These are phyloP conservation scores for Gentiana dahurica DNA, from an alignment of 257 asterid genomes.

Conservation along the genomic window DNA sequence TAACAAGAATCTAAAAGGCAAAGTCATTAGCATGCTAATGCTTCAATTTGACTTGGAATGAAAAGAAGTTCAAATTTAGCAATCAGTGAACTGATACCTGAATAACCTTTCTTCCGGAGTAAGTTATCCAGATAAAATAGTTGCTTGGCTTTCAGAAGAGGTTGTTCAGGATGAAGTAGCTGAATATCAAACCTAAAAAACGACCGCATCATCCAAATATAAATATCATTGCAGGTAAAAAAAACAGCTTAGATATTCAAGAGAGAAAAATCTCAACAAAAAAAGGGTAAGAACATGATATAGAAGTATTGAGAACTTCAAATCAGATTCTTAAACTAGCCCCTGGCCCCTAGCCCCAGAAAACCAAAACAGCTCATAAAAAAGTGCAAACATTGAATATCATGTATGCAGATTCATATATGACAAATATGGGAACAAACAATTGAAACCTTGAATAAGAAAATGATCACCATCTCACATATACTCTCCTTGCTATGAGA, in stretches of 20 bases:
- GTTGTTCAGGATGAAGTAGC: constrained; percentile 74
- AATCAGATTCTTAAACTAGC: no score
- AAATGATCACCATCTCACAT: no score
- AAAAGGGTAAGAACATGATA: background rate
- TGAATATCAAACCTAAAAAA: constrained; percentile 37
- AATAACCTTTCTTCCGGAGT: constrained; percentile 64
- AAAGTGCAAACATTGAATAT: background rate
- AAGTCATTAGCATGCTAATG: background rate
- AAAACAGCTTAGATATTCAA: background rate
- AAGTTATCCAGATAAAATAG: constrained; percentile 78
- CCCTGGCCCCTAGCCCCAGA: no score
- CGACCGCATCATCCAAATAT: constrained; percentile 11
- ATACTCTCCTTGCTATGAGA: no score
- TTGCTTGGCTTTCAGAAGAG: constrained; percentile 82
- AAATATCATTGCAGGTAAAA: background rate
- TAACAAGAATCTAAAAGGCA: no score
- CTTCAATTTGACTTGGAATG: background rate
- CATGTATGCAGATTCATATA: no score
- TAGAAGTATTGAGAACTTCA: background rate
- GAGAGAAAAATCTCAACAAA: background rate
- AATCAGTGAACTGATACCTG: constrained; percentile 39
- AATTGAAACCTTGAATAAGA: no score
- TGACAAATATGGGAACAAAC: no score
- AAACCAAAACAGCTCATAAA: constrained; percentile 1
- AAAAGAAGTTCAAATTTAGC: constrained; percentile 1